These are phyloP conservation scores for Colletotrichum sp. DNA, from an alignment of 2,329 filamentous ascomycete species.

Conservation along the genomic window DNA sequence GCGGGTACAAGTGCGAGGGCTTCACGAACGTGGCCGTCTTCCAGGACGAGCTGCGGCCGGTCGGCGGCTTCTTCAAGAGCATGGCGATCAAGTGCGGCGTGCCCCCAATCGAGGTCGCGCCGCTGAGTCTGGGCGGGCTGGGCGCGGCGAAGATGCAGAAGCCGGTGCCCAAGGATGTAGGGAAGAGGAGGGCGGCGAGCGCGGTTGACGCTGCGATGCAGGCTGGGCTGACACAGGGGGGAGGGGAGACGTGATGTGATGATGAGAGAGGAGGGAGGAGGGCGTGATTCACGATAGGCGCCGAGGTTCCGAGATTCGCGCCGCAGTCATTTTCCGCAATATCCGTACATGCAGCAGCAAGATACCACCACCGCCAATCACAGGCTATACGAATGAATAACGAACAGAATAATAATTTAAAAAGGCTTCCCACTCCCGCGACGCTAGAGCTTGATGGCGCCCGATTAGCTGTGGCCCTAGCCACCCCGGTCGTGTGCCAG, in stretches of 20 bases:
- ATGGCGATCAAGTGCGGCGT: constrained; percentile 19
- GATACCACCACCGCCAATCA: not conserved
- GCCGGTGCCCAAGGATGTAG: not conserved
- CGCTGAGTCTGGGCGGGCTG: constrained; percentile 5
- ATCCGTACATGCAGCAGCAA: not conserved
- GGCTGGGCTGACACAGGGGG: not conserved
- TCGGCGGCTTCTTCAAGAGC: constrained; percentile 13
- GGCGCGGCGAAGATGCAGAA: constrained; percentile 14
- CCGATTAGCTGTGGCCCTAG: constrained; percentile 16
- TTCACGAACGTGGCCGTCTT: constrained; percentile 18
- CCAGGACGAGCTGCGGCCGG: constrained; percentile 1
- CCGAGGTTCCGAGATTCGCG: not conserved
- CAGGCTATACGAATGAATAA: not conserved
- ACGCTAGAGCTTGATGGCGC: not conserved
- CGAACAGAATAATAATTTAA: not conserved
- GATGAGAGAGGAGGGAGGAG: not conserved
- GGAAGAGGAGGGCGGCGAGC: not conserved
- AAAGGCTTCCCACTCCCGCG: not conserved
- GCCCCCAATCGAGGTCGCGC: constrained; percentile 7
- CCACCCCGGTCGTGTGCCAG: not conserved
- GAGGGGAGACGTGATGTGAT: not conserved
- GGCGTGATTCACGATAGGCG: not conserved
- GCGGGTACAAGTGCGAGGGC: not conserved
- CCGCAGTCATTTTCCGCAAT: not conserved
- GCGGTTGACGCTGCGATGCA: not conserved